Evolutionary conservation across 2,329 filamentous ascomycete species (phyloP).

Genomic region (Aureobasidium sp.): DNA sequence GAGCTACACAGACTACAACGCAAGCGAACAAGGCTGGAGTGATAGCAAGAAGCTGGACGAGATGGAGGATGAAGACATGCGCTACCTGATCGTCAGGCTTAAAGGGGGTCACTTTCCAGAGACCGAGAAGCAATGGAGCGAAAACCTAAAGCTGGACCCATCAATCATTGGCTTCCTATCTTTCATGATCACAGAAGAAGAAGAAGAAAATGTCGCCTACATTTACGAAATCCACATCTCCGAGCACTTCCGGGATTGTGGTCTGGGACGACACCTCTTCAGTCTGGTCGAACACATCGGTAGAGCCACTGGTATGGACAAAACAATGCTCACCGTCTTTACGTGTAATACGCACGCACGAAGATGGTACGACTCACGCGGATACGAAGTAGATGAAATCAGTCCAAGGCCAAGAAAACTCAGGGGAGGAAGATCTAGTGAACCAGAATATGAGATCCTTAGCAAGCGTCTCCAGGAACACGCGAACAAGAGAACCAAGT

Average conservation of each 20-base stretch:
- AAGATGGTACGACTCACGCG: slow-evolving; percentile 53
- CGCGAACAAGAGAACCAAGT: not conserved
- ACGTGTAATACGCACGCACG: slow-evolving; percentile 50
- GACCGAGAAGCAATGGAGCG: not conserved
- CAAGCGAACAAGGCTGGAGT: slow-evolving; percentile 57
- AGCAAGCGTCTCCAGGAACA: slow-evolving; percentile 31
- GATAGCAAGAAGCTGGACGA: slow-evolving; percentile 53
- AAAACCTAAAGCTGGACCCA: not conserved
- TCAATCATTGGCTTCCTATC: slow-evolving; percentile 42
- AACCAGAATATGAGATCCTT: slow-evolving; percentile 46
- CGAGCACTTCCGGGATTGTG: slow-evolving; percentile 39
- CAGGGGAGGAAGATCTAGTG: slow-evolving; percentile 41
- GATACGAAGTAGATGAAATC: slow-evolving; percentile 46
- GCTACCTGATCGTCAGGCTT: slow-evolving; percentile 53
- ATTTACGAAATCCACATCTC: slow-evolving; percentile 71
- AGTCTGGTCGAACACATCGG: slow-evolving; percentile 47
- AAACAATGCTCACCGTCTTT: slow-evolving; percentile 70
- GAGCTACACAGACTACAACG: slow-evolving; percentile 55
- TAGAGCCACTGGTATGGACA: slow-evolving; percentile 47
- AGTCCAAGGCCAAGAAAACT: slow-evolving; percentile 43
- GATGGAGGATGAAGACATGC: slow-evolving; percentile 59
- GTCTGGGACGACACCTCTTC: slow-evolving; percentile 56
- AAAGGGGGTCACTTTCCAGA: slow-evolving; percentile 21
- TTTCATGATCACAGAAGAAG: slow-evolving; percentile 65
- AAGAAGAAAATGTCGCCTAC: slow-evolving; percentile 58